A percentile compares a stretch with the other conserved stretches of the same genome.
phyloP scores from a whole-genome alignment of 75 land plant genomes.

The Sequoiadendron giganteum region DNA sequence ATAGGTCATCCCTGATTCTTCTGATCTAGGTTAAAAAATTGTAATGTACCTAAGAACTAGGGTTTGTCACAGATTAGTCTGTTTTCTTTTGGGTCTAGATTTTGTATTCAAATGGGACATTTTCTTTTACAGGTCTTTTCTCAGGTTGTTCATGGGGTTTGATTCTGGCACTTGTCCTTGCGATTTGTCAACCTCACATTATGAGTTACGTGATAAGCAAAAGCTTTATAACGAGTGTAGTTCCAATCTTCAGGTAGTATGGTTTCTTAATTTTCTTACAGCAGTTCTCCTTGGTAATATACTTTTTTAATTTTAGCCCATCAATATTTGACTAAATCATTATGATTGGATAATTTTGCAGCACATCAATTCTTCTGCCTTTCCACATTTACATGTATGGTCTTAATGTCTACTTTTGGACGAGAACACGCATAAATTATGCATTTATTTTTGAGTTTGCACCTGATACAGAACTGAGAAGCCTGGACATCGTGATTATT shows the following conservation, averaged over 20 bases:
- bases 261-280: background rate
- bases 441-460: constrained; percentile 41
- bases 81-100: no score
- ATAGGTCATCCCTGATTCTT: no score
- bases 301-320: no score
- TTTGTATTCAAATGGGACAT: background rate
- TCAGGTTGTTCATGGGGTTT: constrained; percentile 29
- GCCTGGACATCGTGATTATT: constrained; percentile 27
- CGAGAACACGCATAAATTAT: constrained; percentile 35
- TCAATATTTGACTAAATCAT: background rate
- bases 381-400: constrained; percentile 54
- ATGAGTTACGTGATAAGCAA: background rate
- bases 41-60: no score
- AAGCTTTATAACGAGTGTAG: background rate
- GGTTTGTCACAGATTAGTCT: no score
- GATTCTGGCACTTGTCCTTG: constrained; percentile 21
- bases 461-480: constrained; percentile 22
- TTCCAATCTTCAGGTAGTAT: background rate
- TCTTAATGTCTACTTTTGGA: constrained; percentile 40
- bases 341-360: constrained; percentile 12
- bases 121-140: constrained; percentile 25
- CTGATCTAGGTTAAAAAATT: no score
- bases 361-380: constrained; percentile 25
- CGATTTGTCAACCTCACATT: constrained; percentile 7
- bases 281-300: background rate